Percentiles rank a stretch among this genome's conserved stretches.
phyloP scores from a whole-genome alignment of 495 filamentous ascomycete species.

The Penicillium cinerascens region DNA sequence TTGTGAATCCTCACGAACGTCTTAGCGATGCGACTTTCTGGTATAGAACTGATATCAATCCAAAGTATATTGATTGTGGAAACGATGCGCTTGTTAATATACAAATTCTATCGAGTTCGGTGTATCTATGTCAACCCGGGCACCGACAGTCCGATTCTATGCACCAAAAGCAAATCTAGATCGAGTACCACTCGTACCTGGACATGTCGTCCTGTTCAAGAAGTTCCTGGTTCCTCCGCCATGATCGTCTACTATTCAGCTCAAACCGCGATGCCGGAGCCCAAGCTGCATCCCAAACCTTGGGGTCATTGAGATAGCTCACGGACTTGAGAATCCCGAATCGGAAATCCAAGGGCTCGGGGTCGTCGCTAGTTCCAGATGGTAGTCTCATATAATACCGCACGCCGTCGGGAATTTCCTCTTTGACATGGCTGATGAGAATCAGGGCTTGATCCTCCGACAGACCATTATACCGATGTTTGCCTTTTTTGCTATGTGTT shows the following conservation, averaged over 20 bases:
- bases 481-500: neutral
- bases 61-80: neutral
- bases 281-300: conserved; percentile 32
- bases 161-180: neutral
- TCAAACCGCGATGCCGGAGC: conserved; percentile 17
- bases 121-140: too few species aligned
- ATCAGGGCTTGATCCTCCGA: conserved; percentile 71
- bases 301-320: conserved; percentile 16
- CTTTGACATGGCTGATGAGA: conserved; percentile 81
- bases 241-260: neutral
- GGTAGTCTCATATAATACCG: conserved; percentile 79
- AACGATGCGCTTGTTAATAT: neutral
- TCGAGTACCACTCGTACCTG: neutral
- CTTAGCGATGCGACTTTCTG: too few species aligned
- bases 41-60: neutral
- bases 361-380: conserved; percentile 42
- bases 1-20: too few species aligned
- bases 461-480: conserved; percentile 29
- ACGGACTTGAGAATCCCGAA: conserved; percentile 26
- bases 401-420: conserved; percentile 81
- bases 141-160: neutral
- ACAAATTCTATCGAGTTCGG: neutral
- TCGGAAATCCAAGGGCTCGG: conserved; percentile 33
- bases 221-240: neutral
- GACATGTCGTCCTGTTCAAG: neutral